Conservation (phyloP, 148 eudicot species). For the Rhododendron mucronatum region DNA sequence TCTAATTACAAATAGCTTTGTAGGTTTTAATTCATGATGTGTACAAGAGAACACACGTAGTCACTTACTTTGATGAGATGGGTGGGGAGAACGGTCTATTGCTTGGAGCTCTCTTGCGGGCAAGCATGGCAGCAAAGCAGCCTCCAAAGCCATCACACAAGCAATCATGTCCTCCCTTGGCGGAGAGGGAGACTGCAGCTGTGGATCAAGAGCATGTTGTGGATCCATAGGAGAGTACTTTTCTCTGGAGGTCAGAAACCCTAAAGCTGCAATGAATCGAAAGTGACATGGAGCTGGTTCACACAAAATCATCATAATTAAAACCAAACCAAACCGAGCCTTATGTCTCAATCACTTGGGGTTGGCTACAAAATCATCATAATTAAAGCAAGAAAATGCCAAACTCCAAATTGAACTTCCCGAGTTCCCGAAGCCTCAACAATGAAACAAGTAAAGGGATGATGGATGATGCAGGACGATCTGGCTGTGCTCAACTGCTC, state of each 20-base stretch:
- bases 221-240: slow-evolving; percentile 14
- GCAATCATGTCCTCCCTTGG: slow-evolving; percentile 64
- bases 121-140: slow-evolving; percentile 92
- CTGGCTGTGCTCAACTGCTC: too few relatives aligned
- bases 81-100: slow-evolving; percentile 86
- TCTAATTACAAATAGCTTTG: neutral
- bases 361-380: neutral
- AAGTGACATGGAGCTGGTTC: neutral
- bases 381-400: neutral
- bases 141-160: slow-evolving; percentile 73
- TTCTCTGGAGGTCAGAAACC: neutral
- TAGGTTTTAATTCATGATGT: neutral
- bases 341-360: too few relatives aligned
- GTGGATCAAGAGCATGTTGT: slow-evolving; percentile 30
- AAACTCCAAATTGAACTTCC: neutral
- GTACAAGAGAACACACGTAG: neutral
- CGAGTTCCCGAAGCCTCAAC: neutral
- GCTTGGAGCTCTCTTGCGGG: slow-evolving; percentile 99
- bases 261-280: neutral
- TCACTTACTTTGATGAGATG: slow-evolving; percentile 76
- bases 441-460: neutral
- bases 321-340: too few relatives aligned
- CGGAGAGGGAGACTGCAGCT: slow-evolving; percentile 26
- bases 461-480: neutral
- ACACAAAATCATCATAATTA: neutral